Base-by-base conservation (phyloP, 306 rosid genomes). In the Spatholobus suberectus region DNA sequence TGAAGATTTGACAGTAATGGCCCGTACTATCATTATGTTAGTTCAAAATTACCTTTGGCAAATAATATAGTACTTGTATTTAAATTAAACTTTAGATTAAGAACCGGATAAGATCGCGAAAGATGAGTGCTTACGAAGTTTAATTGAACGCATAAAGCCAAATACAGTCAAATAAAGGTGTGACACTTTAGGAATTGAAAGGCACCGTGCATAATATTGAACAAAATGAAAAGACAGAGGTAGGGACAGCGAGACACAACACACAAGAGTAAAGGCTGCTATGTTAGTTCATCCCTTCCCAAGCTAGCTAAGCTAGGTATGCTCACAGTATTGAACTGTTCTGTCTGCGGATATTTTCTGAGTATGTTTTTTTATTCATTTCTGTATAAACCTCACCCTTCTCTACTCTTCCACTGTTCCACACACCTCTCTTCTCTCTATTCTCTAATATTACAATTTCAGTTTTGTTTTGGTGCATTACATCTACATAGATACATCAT, bases 221-320 rank as follows among this genome's bases (percentile, higher is more conserved):
- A 38, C 41, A 38, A 44, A 46, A 46, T 13, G 17, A 46, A 14
- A 46, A 46, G 54, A 13, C 18, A 46, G 2, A 12, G 54, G 54
- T 4, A 0, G 54, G 6, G 37, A 38, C 4, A 3, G 29, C 1
- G 2, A 29, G 32, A 29, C 32, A 8, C 10, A 55, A 0, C n/a
- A 55, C 15, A 11, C 2, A 4, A 32, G 5, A 2, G 5, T 17
- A 29, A 62, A 62, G 70, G 70, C 40, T 3, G 70, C 43, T 14
- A 38, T 38, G 43, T 62, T 23, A 6, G 17, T 55, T 55, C 79
- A 7, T 23, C 68, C 69, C 79, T 75, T 37, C 54, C 79, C 27
- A 6, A 38, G 38, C 6, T 35, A 29, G 2, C 9, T 29, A 29
- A n/a, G 32, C 9, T n/a, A 14, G 5, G 6, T 15, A 3, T 24